Evolutionary conservation across 1,139 yeast species (phyloP).

Genomic region (Barnettozyma hawaiiensis): DNA sequence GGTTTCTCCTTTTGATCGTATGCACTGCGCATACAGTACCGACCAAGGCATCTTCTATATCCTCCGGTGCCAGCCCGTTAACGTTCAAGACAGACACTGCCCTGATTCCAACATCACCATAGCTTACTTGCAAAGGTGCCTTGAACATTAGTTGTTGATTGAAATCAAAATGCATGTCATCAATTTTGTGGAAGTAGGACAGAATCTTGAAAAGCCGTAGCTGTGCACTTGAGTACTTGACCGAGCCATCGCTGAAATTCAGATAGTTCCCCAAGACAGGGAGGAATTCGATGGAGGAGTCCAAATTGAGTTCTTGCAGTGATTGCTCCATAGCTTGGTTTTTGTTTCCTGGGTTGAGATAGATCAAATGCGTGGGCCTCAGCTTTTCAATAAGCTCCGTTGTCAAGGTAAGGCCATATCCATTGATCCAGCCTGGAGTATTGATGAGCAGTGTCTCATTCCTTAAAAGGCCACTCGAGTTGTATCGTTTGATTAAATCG

Average conservation of each 20-base stretch:
- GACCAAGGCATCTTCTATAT: slow-evolving; percentile 43
- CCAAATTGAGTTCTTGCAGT: slow-evolving; percentile 22
- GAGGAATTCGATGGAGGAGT: slow-evolving; percentile 21
- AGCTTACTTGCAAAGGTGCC: slow-evolving; percentile 49
- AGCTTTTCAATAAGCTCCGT: slow-evolving; percentile 40
- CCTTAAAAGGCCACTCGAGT: slow-evolving; percentile 21
- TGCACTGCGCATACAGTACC: slow-evolving; percentile 50
- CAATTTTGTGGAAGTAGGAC: slow-evolving; percentile 46
- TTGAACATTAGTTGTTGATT: slow-evolving; percentile 38
- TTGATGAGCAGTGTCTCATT: slow-evolving; percentile 49
- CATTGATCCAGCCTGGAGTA: slow-evolving; percentile 93
- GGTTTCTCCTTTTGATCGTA: slow-evolving; percentile 23
- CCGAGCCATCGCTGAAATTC: slow-evolving; percentile 26
- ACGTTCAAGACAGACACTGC: slow-evolving; percentile 33
- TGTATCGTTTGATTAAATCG: slow-evolving; percentile 37
- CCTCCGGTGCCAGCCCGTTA: slow-evolving; percentile 24
- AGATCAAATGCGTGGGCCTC: slow-evolving; percentile 53
- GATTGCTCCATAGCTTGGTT: slow-evolving; percentile 11
- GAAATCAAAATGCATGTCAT: slow-evolving; percentile 38
- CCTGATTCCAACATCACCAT: slow-evolving; percentile 29
- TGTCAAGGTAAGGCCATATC: slow-evolving; percentile 71
- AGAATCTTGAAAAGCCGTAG: slow-evolving; percentile 46
- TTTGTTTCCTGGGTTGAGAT: slow-evolving; percentile 34
- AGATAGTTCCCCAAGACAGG: slow-evolving; percentile 24
- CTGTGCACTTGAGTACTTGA: slow-evolving; percentile 44